Percentiles rank a stretch among this genome's conserved stretches.
phyloP scores from a whole-genome alignment of 495 filamentous ascomycete genomes.

The Penicillium angulare region DNA sequence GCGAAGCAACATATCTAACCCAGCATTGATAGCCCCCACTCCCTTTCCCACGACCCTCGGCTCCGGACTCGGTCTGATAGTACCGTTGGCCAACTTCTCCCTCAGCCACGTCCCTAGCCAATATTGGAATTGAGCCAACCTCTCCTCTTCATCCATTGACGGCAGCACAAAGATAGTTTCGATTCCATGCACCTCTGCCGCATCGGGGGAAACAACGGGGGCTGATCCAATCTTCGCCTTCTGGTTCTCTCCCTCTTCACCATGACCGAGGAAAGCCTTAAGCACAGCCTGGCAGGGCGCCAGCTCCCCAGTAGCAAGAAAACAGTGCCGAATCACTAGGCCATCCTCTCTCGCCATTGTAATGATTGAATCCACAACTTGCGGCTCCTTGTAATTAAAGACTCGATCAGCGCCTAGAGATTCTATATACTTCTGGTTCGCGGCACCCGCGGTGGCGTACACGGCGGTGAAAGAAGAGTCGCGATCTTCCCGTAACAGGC shows the following conservation, averaged over 20 bases:
- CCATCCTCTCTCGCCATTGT: conserved; percentile 40
- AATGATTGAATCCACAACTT: conserved; percentile 44
- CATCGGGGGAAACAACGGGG: conserved; percentile 25
- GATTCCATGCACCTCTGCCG: conserved; percentile 32
- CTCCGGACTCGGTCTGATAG: conserved; percentile 46
- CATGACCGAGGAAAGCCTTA: conserved; percentile 28
- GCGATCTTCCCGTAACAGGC: conserved; percentile 28
- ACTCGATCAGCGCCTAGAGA: conserved; percentile 47
- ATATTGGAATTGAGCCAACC: conserved; percentile 34
- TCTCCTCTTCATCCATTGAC: conserved; percentile 30
- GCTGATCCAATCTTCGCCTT: conserved; percentile 42
- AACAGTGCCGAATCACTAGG: conserved; percentile 37
- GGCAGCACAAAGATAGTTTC: conserved; percentile 41
- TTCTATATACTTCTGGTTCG: conserved; percentile 43
- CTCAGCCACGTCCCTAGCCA: conserved; percentile 44
- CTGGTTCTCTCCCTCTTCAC: conserved; percentile 4
- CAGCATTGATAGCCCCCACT: conserved; percentile 40
- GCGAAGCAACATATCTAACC: conserved; percentile 35
- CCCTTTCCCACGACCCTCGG: conserved; percentile 43
- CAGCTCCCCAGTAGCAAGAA: conserved; percentile 39
- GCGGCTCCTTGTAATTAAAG: conserved; percentile 48
- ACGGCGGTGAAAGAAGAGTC: conserved; percentile 32
- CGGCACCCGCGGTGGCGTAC: conserved; percentile 48
- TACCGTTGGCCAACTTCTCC: conserved; percentile 37
- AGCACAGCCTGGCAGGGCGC: conserved; percentile 35